These are phyloP conservation scores for Pleodorina starrii DNA, from an alignment of 139 green algal species.

Conservation along the genomic window DNA sequence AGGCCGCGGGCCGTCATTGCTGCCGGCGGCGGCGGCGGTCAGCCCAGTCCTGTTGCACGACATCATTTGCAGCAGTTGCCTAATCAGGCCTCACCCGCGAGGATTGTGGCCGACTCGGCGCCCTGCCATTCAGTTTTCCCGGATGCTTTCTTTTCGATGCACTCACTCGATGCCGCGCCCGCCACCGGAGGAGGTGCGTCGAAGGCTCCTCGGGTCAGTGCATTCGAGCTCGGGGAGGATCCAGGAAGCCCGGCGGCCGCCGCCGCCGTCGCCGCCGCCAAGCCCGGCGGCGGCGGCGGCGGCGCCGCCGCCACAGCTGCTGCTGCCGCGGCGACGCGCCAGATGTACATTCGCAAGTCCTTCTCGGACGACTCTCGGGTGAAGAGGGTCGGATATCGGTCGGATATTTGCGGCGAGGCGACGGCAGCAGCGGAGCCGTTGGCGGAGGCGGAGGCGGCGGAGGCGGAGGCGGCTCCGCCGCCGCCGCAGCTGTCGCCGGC, in stretches of 20 bases:
- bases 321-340: too few relatives aligned
- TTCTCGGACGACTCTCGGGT: constrained; percentile 2
- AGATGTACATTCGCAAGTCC: constrained; percentile 10
- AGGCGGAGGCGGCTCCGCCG: neutral
- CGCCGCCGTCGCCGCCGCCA: too few relatives aligned
- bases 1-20: too few relatives aligned
- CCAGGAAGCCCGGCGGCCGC: neutral
- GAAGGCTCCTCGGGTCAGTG: too few relatives aligned
- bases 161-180: too few relatives aligned
- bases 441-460: neutral
- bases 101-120: neutral
- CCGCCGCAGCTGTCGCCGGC: neutral
- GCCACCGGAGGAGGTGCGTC: too few relatives aligned
- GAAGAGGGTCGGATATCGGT: neutral
- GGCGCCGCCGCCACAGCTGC: neutral
- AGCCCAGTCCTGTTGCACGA: too few relatives aligned
- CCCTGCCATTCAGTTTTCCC: constrained; percentile 7
- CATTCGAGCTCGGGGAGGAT: neutral
- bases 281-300: neutral
- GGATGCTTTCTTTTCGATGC: too few relatives aligned
- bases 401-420: neutral
- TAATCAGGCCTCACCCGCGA: neutral
- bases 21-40: too few relatives aligned
- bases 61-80: neutral
- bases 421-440: neutral